A percentile compares a stretch with the other conserved stretches of the same genome.
Evolutionary conservation across 768 basidiomycete species (phyloP).

Genomic region (Lyophyllum shimeji): DNA sequence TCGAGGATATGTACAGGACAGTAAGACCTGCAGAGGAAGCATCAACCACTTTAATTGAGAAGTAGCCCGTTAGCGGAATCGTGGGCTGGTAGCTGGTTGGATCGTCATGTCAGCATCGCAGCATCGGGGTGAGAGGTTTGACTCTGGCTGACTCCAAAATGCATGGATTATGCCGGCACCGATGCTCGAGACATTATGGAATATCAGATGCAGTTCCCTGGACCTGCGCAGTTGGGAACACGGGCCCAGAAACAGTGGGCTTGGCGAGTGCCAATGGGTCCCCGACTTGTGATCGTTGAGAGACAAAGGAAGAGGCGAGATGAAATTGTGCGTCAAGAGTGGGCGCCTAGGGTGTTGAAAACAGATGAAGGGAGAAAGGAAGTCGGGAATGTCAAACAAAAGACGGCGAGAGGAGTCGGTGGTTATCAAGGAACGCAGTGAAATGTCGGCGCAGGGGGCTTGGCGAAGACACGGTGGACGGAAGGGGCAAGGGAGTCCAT

Average conservation of each 20-base stretch:
- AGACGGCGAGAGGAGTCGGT: not conserved
- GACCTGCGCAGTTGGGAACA: too few relatives aligned
- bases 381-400: not conserved
- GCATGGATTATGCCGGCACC: not conserved
- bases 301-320: not conserved
- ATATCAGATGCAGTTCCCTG: too few relatives aligned
- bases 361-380: not conserved
- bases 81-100: too few relatives aligned
- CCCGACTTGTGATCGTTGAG: too few relatives aligned
- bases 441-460: not conserved
- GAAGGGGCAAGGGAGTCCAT: not conserved
- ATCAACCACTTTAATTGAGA: too few relatives aligned
- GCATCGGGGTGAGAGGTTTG: too few relatives aligned
- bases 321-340: too few relatives aligned
- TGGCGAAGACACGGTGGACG: not conserved
- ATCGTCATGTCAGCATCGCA: not conserved
- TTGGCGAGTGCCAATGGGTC: not conserved
- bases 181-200: not conserved
- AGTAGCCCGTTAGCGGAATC: too few relatives aligned
- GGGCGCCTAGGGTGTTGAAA: too few relatives aligned
- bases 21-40: too few relatives aligned
- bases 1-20: not conserved
- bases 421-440: not conserved
- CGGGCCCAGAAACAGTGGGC: not conserved
- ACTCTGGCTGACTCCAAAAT: too few relatives aligned